Evolutionary conservation across 352 stramenopile genomes (phyloP).

Genomic region (Poterioochromonas sp.): DNA sequence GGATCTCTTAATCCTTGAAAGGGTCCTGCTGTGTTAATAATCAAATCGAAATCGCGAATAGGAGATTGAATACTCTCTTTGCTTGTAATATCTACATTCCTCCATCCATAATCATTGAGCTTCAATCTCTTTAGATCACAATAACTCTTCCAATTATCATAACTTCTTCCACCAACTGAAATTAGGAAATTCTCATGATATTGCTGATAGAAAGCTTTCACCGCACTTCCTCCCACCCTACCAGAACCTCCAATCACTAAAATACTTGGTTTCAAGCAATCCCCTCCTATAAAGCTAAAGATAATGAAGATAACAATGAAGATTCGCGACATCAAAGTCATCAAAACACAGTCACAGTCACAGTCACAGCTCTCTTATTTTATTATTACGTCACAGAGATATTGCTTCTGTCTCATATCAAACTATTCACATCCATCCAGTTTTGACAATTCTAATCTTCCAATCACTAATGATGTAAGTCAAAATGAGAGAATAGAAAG

Average conservation of each 20-base stretch:
- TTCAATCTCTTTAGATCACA: neutral
- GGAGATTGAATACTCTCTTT: neutral
- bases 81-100: neutral
- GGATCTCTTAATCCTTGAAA: slow-evolving; percentile 4
- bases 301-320: too few species aligned
- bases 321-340: too few species aligned
- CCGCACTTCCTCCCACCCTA: neutral
- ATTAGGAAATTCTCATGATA: neutral
- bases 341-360: too few species aligned
- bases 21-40: slow-evolving; percentile 1
- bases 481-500: too few species aligned
- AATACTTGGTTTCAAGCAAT: too few species aligned
- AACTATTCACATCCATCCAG: too few species aligned
- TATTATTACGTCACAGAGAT: too few species aligned
- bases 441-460: too few species aligned
- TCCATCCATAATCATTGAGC: neutral
- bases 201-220: neutral
- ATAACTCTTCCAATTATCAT: neutral
- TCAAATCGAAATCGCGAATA: neutral
- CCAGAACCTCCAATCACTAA: neutral
- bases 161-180: neutral
- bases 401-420: too few species aligned
- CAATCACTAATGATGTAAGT: too few species aligned
- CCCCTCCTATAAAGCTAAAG: too few species aligned
- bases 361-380: too few species aligned